phyloP scores from a whole-genome alignment of 768 basidiomycete genomes.

The Mycena rosella region DNA sequence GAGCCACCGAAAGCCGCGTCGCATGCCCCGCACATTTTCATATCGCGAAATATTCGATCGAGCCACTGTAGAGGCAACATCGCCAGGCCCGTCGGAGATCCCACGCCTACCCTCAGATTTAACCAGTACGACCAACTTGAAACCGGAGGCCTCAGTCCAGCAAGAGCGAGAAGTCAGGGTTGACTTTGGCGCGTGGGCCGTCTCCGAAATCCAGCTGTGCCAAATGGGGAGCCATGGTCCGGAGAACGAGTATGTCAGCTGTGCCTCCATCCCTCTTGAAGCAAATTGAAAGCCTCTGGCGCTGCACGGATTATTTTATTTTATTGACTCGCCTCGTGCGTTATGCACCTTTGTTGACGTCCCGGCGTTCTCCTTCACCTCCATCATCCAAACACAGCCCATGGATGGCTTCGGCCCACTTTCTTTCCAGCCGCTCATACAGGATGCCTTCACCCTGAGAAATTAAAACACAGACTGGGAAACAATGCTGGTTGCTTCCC shows the following conservation, averaged over 20 bases:
- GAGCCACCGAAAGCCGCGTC: conserved; percentile 54
- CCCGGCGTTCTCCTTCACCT: too few species aligned
- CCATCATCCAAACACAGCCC: too few species aligned
- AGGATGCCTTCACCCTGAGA: too few species aligned
- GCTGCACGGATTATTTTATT: too few species aligned
- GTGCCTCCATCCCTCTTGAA: conserved; percentile 37
- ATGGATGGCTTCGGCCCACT: too few species aligned
- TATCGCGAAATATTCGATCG: conserved; percentile 52
- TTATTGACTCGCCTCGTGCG: too few species aligned
- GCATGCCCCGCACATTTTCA: conserved; percentile 48
- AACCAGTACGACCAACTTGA: too few species aligned
- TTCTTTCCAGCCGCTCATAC: too few species aligned
- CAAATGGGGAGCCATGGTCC: conserved; percentile 77
- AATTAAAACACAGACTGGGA: conserved; percentile 38
- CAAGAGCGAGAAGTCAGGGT: conserved; percentile 45
- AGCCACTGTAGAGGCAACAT: neutral
- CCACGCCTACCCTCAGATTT: too few species aligned
- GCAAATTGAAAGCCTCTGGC: neutral
- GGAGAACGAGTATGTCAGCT: conserved; percentile 73
- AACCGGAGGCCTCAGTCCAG: too few species aligned
- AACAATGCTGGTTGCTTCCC: conserved; percentile 8
- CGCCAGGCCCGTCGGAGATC: too few species aligned
- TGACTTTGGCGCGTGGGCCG: conserved; percentile 65
- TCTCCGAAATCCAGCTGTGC: conserved; percentile 74
- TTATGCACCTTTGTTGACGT: too few species aligned